Evolutionary conservation across 2,329 filamentous ascomycete species (phyloP), one percentile per base, ranked within the genome.

Genomic region (Penicillium sp.): DNA sequence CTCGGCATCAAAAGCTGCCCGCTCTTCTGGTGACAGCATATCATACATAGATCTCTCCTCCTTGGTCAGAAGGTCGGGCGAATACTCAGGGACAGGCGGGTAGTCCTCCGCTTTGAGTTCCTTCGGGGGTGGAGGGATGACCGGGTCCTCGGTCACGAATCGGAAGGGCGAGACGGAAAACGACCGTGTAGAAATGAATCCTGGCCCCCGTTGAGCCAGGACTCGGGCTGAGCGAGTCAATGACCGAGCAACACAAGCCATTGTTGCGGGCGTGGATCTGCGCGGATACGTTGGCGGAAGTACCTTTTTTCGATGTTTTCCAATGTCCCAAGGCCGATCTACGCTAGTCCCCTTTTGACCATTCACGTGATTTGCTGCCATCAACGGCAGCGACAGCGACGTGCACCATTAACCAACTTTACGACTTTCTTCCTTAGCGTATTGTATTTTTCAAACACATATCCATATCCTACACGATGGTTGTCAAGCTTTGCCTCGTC

Each of bases 401-500:
- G 2, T 10, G 13, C 6, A 14, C 8, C 11, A 48, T 54, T 25
- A 22, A 7, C 19, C 51, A 35, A 42, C 14, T 10, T 54, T 37
- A 37, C 51, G n/a, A 1, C 19, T 22, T 22, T 22, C 33, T 30
- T 48, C 28, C 30, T 38, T 19, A 2, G 28, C 53, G 28, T 37
- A 13, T 48, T n/a, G 25, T n/a, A 28, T 53, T 19, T 13, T 40
- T 40, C 33, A 28, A 25, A 40, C 25, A 43, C 30, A 30, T n/a
- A 26, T n/a, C 5, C 6, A 33, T 42, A 22, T 11, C 25, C 26
- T 8, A 2, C 28, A 49, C 16, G 1, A 22, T 19, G 28, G 26
- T 56, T 13, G 72, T 66, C 52, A 82, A 81, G 65, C 51, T 78
- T 56, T 95, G 91, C 74, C 91, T 99, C 67, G 89, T 97, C 58